Percentiles rank a stretch among this genome's conserved stretches.
phyloP scores from a whole-genome alignment of 345 rosid species.

The Citropsis articulata region DNA sequence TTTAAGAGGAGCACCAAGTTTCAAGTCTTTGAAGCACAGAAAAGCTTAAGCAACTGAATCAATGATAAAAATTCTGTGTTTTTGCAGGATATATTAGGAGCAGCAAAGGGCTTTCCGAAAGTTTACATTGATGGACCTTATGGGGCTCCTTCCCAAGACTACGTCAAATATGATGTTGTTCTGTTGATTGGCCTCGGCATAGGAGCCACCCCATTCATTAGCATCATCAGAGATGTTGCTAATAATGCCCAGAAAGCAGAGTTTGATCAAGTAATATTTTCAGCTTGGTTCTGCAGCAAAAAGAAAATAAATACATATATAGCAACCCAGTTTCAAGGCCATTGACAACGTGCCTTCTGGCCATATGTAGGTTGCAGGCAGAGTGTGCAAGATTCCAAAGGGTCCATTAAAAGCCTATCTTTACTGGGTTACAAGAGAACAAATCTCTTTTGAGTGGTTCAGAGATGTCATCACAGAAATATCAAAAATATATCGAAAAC shows the following conservation, averaged over 20 bases:
- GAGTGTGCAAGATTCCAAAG: slow-evolving; percentile 15
- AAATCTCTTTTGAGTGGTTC: slow-evolving; percentile 59
- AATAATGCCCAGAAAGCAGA: slow-evolving; percentile 7
- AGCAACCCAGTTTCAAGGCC: not conserved
- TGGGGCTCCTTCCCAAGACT: slow-evolving; percentile 56
- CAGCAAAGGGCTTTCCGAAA: slow-evolving; percentile 33
- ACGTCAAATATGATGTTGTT: slow-evolving; percentile 47
- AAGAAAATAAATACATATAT: not conserved
- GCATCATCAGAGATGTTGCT: slow-evolving; percentile 50
- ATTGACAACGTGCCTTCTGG: not conserved
- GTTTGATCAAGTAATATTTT: slow-evolving; percentile 4
- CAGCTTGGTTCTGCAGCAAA: not conserved
- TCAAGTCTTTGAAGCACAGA: not conserved
- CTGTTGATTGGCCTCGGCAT: slow-evolving; percentile 59
- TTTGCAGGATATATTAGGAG: slow-evolving; percentile 30
- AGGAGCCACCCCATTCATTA: slow-evolving; percentile 58
- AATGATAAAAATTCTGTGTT: not conserved
- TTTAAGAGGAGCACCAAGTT: not conserved
- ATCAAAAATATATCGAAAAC: slow-evolving; percentile 27
- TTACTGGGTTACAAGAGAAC: slow-evolving; percentile 67
- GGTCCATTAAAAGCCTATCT: slow-evolving; percentile 50
- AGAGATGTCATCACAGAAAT: slow-evolving; percentile 35
- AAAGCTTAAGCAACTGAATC: not conserved
- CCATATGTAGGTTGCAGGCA: slow-evolving; percentile 21
- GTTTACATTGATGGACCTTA: slow-evolving; percentile 56